phyloP scores from a whole-genome alignment of 176 grass and related monocot species.

The Carex scoparia region DNA sequence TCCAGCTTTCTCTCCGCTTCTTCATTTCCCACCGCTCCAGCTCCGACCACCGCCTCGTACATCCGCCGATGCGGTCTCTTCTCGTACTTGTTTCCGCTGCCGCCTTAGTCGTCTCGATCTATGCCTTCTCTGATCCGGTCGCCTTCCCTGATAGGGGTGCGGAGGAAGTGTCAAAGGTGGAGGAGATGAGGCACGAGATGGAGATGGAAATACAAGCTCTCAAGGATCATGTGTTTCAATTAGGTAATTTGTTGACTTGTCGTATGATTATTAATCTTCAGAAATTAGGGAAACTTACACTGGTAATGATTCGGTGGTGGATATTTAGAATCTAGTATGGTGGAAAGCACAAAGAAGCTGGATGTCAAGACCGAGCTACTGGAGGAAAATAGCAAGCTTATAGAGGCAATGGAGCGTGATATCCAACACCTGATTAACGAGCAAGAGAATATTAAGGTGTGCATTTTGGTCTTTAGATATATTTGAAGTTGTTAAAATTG shows the following conservation, averaged over 20 bases:
- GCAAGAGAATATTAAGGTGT: constrained; percentile 48
- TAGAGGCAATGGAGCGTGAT: constrained; percentile 54
- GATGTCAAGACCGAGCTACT: constrained; percentile 38
- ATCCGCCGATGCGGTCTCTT: background rate
- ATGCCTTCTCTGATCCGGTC: constrained; percentile 26
- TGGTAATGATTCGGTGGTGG: background rate
- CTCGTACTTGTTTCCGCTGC: constrained; percentile 28
- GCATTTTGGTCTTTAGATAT: background rate
- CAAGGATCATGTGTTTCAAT: constrained; percentile 41
- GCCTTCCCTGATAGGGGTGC: background rate
- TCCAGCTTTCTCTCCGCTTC: constrained; percentile 19
- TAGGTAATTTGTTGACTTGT: constrained; percentile 41
- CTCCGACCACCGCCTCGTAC: constrained; percentile 9
- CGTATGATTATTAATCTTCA: background rate
- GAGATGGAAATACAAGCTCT: constrained; percentile 46
- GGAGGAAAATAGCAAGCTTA: constrained; percentile 47
- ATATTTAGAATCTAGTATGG: constrained; percentile 49
- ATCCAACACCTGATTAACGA: constrained; percentile 42
- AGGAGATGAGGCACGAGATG: constrained; percentile 26
- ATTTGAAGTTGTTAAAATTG: background rate
- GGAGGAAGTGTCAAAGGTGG: background rate
- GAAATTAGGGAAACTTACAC: background rate
- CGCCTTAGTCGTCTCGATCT: constrained; percentile 36
- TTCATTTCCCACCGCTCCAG: background rate
- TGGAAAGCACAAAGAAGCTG: constrained; percentile 37